Base-by-base conservation (phyloP, 2,329 filamentous ascomycete genomes). In the Blastomyces gilchristii region DNA sequence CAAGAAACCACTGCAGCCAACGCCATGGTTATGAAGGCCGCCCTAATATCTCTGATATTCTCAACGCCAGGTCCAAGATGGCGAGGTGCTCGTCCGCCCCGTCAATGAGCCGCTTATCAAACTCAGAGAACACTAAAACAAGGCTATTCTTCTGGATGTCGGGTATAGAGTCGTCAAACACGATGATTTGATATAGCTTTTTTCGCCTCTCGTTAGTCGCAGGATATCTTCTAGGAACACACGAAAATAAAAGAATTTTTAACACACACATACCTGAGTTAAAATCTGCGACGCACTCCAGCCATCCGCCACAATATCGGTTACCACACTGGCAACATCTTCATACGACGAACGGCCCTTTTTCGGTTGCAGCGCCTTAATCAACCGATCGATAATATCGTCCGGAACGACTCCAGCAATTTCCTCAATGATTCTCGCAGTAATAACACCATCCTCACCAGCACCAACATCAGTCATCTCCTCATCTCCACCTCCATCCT, bases 281-380 rank as follows among this genome's bases (percentile, higher is more conserved):
- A 97, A 82, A 34, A 97, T 85, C 76, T 97, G 94, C 7, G 87
- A 86, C 31, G 93, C 94, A 74, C 92, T 97, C 93, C 94, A 99
- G 9, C 94, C 94, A 77, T 97, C 94, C 0, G 93, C 93, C 57
- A 97, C 87, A 80, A 99, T 86, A 67, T 96, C 89, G 69, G 92
- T 90, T 5, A 97, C 89, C 6, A 90, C 87, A 67, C 85, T 86
- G 0, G 91, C 86, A 18, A 99, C 84, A 14, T 83, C 82, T 64
- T 86, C 82, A 71, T 96, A 99, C 0, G 85, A 81, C 16, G 83
- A 81, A 0, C 83, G 82, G 47, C 81, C 81, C 31, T 83, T 83
- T 67, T 80, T 83, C 4, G 91, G 90, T 68, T 89, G 87, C 79
- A 97, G 89, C 22, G 91, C 88, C 64, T 85, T 78, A 14, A 90